Evolutionary conservation across 164 flowering plant species (phyloP).

Genomic region (Santalum album): DNA sequence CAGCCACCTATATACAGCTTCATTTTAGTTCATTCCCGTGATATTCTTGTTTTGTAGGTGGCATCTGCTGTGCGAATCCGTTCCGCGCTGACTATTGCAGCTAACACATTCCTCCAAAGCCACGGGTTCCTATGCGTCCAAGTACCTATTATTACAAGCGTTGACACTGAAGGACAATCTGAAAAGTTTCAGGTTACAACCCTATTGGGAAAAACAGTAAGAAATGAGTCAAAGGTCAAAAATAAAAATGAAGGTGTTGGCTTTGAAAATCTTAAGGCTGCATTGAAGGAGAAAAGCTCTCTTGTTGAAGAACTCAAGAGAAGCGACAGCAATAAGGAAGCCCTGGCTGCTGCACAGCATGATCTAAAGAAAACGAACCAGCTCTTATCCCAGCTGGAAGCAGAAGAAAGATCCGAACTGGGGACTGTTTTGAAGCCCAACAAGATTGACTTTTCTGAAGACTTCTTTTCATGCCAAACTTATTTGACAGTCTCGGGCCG

Average conservation of each 20-base stretch:
- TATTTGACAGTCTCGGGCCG: conserved; percentile 54
- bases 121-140: conserved; percentile 66
- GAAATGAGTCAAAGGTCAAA: conserved; percentile 13
- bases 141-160: conserved; percentile 65
- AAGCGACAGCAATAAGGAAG: conserved; percentile 73
- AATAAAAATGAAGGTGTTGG: conserved; percentile 22
- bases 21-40: too few relatives aligned
- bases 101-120: conserved; percentile 63
- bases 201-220: conserved; percentile 18
- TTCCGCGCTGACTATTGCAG: conserved; percentile 45
- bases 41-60: conserved; percentile 30
- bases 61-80: conserved; percentile 72
- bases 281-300: conserved; percentile 52
- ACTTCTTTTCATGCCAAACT: conserved; percentile 46
- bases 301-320: conserved; percentile 66
- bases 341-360: conserved; percentile 49
- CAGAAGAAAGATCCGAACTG: conserved; percentile 27
- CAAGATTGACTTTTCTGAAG: conserved; percentile 25
- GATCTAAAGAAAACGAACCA: conserved; percentile 66
- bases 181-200: conserved; percentile 59
- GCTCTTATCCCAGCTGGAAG: conserved; percentile 56
- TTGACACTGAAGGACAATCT: conserved; percentile 41
- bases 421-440: conserved; percentile 14
- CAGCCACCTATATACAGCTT: too few relatives aligned
- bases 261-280: conserved; percentile 48